Percentiles rank a stretch among this genome's conserved stretches.
Conservation (phyloP, 495 filamentous ascomycete species). For the Lasiosphaeriaceae sp. region DNA sequence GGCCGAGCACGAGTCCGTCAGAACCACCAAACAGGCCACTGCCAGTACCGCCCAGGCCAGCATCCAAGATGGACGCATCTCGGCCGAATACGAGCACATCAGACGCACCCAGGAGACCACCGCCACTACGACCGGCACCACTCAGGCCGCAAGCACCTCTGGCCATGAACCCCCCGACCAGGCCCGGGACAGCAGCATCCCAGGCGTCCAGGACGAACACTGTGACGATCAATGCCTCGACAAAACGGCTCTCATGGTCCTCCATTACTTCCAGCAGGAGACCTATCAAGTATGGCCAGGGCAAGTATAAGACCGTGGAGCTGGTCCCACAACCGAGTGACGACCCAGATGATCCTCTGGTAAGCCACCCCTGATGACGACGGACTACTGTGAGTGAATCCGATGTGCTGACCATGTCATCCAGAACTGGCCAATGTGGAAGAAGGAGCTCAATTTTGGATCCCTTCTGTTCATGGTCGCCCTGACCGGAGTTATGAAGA, state of each 20-base stretch:
- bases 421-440: slow-evolving; percentile 49
- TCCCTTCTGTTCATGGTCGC: slow-evolving; percentile 40
- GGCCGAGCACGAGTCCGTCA: slow-evolving; percentile 7
- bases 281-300: slow-evolving; percentile 43
- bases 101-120: slow-evolving; percentile 13
- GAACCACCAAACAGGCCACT: slow-evolving; percentile 27
- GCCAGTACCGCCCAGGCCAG: slow-evolving; percentile 26
- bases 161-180: slow-evolving; percentile 24
- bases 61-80: slow-evolving; percentile 9
- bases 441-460: slow-evolving; percentile 43
- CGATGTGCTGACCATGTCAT: not conserved
- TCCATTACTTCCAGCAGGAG: slow-evolving; percentile 32
- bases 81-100: slow-evolving; percentile 9
- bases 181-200: slow-evolving; percentile 25
- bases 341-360: slow-evolving; percentile 45
- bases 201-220: slow-evolving; percentile 5
- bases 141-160: slow-evolving; percentile 19
- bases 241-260: slow-evolving; percentile 32
- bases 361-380: slow-evolving; percentile 15
- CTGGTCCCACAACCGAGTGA: slow-evolving; percentile 48
- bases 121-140: slow-evolving; percentile 21
- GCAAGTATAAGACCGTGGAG: slow-evolving; percentile 39
- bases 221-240: slow-evolving; percentile 27
- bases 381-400: too few relatives aligned
- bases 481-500: slow-evolving; percentile 44